Evolutionary conservation across 2,329 filamentous ascomycete species (phyloP).

Genomic region (Hortaea sp.): DNA sequence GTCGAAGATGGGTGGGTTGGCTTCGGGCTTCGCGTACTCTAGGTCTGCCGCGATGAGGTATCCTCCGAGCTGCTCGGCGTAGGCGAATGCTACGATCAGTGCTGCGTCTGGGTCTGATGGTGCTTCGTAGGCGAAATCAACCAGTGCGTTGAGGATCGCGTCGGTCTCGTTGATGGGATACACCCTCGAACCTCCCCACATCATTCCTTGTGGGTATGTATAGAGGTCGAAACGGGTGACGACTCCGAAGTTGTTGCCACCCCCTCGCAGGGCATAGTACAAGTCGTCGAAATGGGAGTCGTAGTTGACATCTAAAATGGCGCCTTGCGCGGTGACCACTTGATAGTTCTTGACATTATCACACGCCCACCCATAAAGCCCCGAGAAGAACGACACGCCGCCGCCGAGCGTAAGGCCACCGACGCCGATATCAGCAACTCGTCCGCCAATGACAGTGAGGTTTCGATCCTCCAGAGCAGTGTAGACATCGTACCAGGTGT

Average conservation of each 20-base stretch:
- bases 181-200: constrained; percentile 9
- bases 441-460: constrained; percentile 15
- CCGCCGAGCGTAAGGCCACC: constrained; percentile 21
- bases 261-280: constrained; percentile 16
- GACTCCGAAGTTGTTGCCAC: constrained; percentile 21
- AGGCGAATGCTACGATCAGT: constrained; percentile 3
- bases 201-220: constrained; percentile 10
- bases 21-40: constrained; percentile 1
- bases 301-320: constrained; percentile 13
- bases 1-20: constrained; percentile 1
- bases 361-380: constrained; percentile 18
- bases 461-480: constrained; percentile 6
- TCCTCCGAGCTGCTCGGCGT: background rate
- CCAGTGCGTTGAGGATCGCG: background rate
- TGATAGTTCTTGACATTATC: constrained; percentile 21
- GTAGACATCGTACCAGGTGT: constrained; percentile 9
- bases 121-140: background rate
- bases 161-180: background rate
- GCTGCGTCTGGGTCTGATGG: constrained; percentile 1
- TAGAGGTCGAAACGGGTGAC: constrained; percentile 18
- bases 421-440: constrained; percentile 17
- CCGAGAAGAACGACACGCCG: constrained; percentile 21
- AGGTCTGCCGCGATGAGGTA: constrained; percentile 1
- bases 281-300: constrained; percentile 10
- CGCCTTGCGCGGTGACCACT: constrained; percentile 15